Percentiles rank a stretch among this genome's conserved stretches.
These are phyloP conservation scores for Calonectria pauciramosa DNA, from an alignment of 2,329 filamentous ascomycete genomes.

Conservation along the genomic window DNA sequence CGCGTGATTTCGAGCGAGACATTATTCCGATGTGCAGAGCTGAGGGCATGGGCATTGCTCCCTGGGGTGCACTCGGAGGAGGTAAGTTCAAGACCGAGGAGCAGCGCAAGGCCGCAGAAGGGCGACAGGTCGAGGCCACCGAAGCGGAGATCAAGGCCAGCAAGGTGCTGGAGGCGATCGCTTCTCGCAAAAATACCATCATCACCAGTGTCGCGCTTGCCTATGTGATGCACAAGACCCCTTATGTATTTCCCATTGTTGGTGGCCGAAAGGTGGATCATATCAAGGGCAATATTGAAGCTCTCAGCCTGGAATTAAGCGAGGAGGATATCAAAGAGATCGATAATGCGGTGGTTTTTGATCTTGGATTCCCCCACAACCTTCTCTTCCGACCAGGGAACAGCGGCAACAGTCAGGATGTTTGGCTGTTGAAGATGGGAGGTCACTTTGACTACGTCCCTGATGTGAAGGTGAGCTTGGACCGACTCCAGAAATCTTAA, in stretches of 20 bases:
- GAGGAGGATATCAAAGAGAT: slow-evolving; percentile 76
- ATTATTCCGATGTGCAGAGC: slow-evolving; percentile 59
- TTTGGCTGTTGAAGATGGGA: slow-evolving; percentile 61
- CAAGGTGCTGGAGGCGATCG: slow-evolving; percentile 64
- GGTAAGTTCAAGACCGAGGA: slow-evolving; percentile 60
- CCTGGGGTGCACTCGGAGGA: slow-evolving; percentile 70
- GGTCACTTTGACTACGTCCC: slow-evolving; percentile 66
- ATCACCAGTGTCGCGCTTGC: slow-evolving; percentile 73
- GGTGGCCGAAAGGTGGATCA: slow-evolving; percentile 79
- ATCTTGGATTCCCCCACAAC: slow-evolving; percentile 76
- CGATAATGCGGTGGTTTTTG: slow-evolving; percentile 72
- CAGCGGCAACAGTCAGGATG: slow-evolving; percentile 55
- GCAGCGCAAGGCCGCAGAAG: slow-evolving; percentile 51
- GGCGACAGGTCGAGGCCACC: slow-evolving; percentile 56
- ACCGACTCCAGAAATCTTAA: background rate
- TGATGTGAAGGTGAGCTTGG: slow-evolving; percentile 50
- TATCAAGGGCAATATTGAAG: slow-evolving; percentile 78
- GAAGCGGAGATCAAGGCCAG: slow-evolving; percentile 67
- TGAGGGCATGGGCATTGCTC: slow-evolving; percentile 66
- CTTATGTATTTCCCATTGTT: slow-evolving; percentile 81
- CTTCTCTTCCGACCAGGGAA: slow-evolving; percentile 64
- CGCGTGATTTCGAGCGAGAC: slow-evolving; percentile 57
- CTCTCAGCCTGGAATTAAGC: slow-evolving; percentile 71
- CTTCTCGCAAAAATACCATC: slow-evolving; percentile 56
- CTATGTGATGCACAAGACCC: slow-evolving; percentile 80